Conservation (phyloP, 2,329 filamentous ascomycete species). For the Alternaria ethzedia region DNA sequence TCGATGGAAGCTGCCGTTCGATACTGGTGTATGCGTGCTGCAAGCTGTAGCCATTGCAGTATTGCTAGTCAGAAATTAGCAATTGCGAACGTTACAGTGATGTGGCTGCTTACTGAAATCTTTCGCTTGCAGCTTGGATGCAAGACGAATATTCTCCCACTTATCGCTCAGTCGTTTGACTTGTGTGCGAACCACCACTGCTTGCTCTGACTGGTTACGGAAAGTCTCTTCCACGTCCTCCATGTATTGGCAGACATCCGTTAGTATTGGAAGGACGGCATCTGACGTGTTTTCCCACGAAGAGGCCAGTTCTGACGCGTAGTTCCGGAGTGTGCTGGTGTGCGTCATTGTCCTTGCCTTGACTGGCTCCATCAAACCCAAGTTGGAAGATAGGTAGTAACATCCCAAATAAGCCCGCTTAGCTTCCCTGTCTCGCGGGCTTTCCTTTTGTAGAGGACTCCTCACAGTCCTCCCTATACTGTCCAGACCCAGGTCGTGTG, state of each 20-base stretch:
- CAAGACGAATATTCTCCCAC: constrained; percentile 40
- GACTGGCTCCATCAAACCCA: constrained; percentile 33
- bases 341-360: constrained; percentile 34
- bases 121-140: constrained; percentile 36
- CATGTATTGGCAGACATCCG: constrained; percentile 44
- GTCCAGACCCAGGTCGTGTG: constrained; percentile 40
- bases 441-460: constrained; percentile 28
- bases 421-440: constrained; percentile 35
- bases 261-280: constrained; percentile 35
- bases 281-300: constrained; percentile 41
- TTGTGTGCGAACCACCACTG: constrained; percentile 39
- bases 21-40: constrained; percentile 38
- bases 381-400: constrained; percentile 41
- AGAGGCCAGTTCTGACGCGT: constrained; percentile 41
- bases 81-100: neutral
- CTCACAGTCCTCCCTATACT: constrained; percentile 24
- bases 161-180: constrained; percentile 42
- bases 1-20: constrained; percentile 36
- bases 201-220: constrained; percentile 31
- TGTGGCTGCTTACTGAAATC: constrained; percentile 36
- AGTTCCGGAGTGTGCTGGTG: constrained; percentile 35
- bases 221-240: constrained; percentile 47
- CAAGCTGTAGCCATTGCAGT: constrained; percentile 41
- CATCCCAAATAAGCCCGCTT: constrained; percentile 46
- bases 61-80: constrained; percentile 33